phyloP scores from a whole-genome alignment of 768 basidiomycete genomes.

The Collybia mongolica region DNA sequence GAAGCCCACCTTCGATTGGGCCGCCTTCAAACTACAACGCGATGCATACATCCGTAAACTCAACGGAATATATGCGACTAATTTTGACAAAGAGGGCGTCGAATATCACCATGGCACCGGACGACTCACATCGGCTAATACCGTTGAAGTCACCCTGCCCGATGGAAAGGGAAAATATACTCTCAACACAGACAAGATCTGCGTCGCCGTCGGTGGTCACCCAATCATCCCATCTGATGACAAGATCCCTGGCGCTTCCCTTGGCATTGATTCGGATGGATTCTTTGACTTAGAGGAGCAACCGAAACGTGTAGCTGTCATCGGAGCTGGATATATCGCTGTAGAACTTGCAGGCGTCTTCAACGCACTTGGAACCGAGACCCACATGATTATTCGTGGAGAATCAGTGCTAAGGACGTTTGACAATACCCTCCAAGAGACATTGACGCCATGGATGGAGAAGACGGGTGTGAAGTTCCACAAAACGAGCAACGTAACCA shows the following conservation, averaged over 20 bases:
- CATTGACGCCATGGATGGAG: slow-evolving; percentile 87
- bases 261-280: slow-evolving; percentile 92
- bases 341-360: slow-evolving; percentile 96
- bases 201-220: slow-evolving; percentile 83
- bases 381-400: slow-evolving; percentile 87
- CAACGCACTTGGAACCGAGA: slow-evolving; percentile 87
- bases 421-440: slow-evolving; percentile 83
- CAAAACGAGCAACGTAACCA: slow-evolving; percentile 69
- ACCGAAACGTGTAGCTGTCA: slow-evolving; percentile 90
- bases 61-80: slow-evolving; percentile 90
- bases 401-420: slow-evolving; percentile 92
- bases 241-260: slow-evolving; percentile 83
- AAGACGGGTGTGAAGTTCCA: slow-evolving; percentile 92
- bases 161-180: slow-evolving; percentile 66
- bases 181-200: slow-evolving; percentile 75
- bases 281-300: slow-evolving; percentile 93
- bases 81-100: slow-evolving; percentile 84
- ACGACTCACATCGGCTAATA: slow-evolving; percentile 63
- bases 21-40: slow-evolving; percentile 86
- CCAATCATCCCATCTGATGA: slow-evolving; percentile 80
- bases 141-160: slow-evolving; percentile 69
- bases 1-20: slow-evolving; percentile 81
- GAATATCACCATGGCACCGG: slow-evolving; percentile 84
- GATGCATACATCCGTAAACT: slow-evolving; percentile 92
- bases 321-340: slow-evolving; percentile 98